A percentile compares a stretch with the other conserved stretches of the same genome.
These are phyloP conservation scores for Schizophyllum commune DNA, from an alignment of 1,284 basidiomycete species.

Conservation along the genomic window DNA sequence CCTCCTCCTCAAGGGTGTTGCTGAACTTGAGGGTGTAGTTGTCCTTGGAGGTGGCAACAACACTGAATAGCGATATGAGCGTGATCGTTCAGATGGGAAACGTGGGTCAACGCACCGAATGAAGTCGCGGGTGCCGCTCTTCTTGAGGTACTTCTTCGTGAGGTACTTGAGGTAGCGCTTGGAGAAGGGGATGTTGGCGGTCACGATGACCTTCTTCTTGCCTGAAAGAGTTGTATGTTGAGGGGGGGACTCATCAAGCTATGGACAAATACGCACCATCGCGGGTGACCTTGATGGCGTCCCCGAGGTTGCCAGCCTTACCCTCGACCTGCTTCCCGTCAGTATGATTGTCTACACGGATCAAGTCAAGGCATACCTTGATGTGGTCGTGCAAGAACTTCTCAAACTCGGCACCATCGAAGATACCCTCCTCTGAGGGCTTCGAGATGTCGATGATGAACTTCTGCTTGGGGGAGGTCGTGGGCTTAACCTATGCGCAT, in stretches of 20 bases:
- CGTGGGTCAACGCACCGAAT: background rate
- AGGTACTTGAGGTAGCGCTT: slow-evolving; percentile 93
- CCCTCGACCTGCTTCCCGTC: slow-evolving; percentile 37
- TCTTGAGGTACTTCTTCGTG: slow-evolving; percentile 95
- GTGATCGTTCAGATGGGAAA: background rate
- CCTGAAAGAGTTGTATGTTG: slow-evolving; percentile 26
- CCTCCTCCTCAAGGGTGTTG: slow-evolving; percentile 26
- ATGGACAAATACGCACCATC: slow-evolving; percentile 52
- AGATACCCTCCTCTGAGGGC: slow-evolving; percentile 85
- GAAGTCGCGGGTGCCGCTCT: slow-evolving; percentile 74
- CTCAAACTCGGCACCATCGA: slow-evolving; percentile 87
- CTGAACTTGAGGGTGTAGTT: slow-evolving; percentile 88
- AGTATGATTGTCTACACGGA: no score
- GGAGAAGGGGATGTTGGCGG: slow-evolving; percentile 79
- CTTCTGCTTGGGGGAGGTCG: slow-evolving; percentile 72
- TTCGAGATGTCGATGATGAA: slow-evolving; percentile 94
- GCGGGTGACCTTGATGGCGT: slow-evolving; percentile 73
- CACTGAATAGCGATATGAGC: slow-evolving; percentile 52
- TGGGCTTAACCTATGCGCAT: background rate
- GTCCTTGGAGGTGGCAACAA: slow-evolving; percentile 86
- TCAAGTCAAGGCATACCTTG: no score
- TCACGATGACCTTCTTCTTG: slow-evolving; percentile 74
- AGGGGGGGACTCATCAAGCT: slow-evolving; percentile 2
- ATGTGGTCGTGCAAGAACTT: slow-evolving; percentile 93
- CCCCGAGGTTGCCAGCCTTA: slow-evolving; percentile 82